Percentiles rank a stretch among this genome's conserved stretches.
Conservation (phyloP, 1,139 yeast species). For the Saccharomycopsis phalli region DNA sequence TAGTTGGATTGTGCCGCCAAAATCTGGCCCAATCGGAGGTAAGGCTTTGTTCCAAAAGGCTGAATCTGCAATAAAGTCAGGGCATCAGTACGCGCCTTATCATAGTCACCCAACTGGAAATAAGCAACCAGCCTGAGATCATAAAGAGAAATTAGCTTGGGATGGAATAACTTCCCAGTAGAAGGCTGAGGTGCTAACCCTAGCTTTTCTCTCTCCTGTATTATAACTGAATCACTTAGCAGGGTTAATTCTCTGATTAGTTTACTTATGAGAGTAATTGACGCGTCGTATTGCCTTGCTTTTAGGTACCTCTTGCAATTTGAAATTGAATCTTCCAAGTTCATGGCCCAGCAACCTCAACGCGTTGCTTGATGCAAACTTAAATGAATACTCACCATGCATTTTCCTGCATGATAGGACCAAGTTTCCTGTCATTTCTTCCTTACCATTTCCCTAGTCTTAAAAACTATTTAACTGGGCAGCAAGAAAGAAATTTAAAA, state of each 20-base stretch:
- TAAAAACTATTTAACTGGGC: too few relatives aligned
- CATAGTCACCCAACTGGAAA: constrained; percentile 1
- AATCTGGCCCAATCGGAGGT: constrained; percentile 14
- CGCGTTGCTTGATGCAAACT: too few relatives aligned
- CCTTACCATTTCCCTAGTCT: too few relatives aligned
- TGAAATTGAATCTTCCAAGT: too few relatives aligned
- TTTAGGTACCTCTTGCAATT: too few relatives aligned
- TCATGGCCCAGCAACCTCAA: too few relatives aligned
- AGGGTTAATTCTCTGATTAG: constrained; percentile 1
- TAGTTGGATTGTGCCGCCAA: constrained; percentile 2
- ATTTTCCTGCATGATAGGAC: too few relatives aligned
- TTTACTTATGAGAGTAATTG: not conserved
- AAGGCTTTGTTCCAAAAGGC: constrained; percentile 18
- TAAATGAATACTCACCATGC: too few relatives aligned
- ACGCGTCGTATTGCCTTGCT: too few relatives aligned
- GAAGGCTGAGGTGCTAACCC: constrained; percentile 11
- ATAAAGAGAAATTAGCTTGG: constrained; percentile 7
- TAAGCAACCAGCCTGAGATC: constrained; percentile 9
- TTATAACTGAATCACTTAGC: constrained; percentile 2
- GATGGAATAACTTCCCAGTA: constrained; percentile 11
- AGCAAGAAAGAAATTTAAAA: too few relatives aligned
- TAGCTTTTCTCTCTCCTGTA: constrained; percentile 1
- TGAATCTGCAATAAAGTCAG: constrained; percentile 8
- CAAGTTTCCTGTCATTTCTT: too few relatives aligned
- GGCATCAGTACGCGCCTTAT: constrained; percentile 15